A percentile compares a stretch with the other conserved stretches of the same genome.
These are phyloP conservation scores for Crucibulum laeve DNA, from an alignment of 768 basidiomycete genomes.

Conservation along the genomic window DNA sequence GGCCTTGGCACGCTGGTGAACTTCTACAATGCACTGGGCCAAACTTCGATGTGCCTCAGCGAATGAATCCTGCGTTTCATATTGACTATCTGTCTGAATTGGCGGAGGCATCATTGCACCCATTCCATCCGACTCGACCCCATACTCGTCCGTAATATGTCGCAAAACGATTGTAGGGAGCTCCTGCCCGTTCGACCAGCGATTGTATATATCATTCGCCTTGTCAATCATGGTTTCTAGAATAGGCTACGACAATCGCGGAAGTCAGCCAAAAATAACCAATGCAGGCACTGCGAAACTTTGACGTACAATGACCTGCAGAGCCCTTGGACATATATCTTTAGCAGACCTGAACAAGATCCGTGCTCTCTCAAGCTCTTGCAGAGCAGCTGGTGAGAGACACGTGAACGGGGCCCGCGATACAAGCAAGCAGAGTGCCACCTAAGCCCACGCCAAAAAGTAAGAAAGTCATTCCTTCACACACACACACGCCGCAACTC, in stretches of 20 bases:
- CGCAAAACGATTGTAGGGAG: slow-evolving; percentile 37
- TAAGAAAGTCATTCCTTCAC: slow-evolving; percentile 7
- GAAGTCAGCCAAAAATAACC: slow-evolving; percentile 3
- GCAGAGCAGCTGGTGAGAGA: slow-evolving; percentile 56
- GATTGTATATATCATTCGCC: slow-evolving; percentile 43
- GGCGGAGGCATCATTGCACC: neutral
- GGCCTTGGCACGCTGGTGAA: slow-evolving; percentile 36
- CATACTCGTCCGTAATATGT: slow-evolving; percentile 26
- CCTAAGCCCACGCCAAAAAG: slow-evolving; percentile 20
- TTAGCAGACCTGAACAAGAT: slow-evolving; percentile 40
- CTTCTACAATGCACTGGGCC: slow-evolving; percentile 43
- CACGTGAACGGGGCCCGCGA: slow-evolving; percentile 66
- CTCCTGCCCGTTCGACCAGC: slow-evolving; percentile 42
- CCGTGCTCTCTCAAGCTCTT: slow-evolving; percentile 51
- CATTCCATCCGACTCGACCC: slow-evolving; percentile 11
- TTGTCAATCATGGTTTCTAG: slow-evolving; percentile 47
- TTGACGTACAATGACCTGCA: slow-evolving; percentile 39
- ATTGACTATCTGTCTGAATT: slow-evolving; percentile 11
- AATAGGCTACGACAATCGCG: slow-evolving; percentile 28
- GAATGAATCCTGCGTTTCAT: slow-evolving; percentile 32
- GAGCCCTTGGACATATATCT: slow-evolving; percentile 39
- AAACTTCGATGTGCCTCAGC: slow-evolving; percentile 34
- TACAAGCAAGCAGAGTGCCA: slow-evolving; percentile 49
- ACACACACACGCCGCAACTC: slow-evolving; percentile 12
- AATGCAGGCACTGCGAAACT: neutral